phyloP scores from a whole-genome alignment of 768 basidiomycete species.

The Asterophora lycoperdoides region DNA sequence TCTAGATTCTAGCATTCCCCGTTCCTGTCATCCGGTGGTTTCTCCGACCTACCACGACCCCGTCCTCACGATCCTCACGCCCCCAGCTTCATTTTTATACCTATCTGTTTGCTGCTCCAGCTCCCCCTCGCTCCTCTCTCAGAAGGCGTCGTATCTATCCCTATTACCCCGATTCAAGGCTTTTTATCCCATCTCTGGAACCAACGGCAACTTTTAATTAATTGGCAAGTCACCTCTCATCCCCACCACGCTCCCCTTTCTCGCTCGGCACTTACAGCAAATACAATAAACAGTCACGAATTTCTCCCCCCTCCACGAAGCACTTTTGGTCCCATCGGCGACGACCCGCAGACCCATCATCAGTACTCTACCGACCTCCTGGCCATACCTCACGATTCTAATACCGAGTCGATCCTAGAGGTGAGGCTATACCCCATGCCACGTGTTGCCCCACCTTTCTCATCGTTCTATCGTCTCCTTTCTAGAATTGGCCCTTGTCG shows the following conservation, averaged over 20 bases:
- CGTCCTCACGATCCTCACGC: slow-evolving; percentile 58
- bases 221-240: slow-evolving; percentile 32
- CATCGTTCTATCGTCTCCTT: slow-evolving; percentile 15
- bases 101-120: slow-evolving; percentile 31
- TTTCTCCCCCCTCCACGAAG: slow-evolving; percentile 40
- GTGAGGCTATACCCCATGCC: slow-evolving; percentile 30
- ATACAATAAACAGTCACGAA: slow-evolving; percentile 70
- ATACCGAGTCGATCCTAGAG: slow-evolving; percentile 41
- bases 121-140: slow-evolving; percentile 21
- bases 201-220: slow-evolving; percentile 34
- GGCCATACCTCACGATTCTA: slow-evolving; percentile 42
- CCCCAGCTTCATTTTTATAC: slow-evolving; percentile 48
- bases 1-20: slow-evolving; percentile 25
- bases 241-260: slow-evolving; percentile 18
- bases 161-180: slow-evolving; percentile 12
- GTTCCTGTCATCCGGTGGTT: slow-evolving; percentile 24
- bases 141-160: slow-evolving; percentile 24
- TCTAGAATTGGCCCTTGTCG: slow-evolving; percentile 47
- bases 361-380: slow-evolving; percentile 33
- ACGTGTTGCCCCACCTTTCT: slow-evolving; percentile 31
- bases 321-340: slow-evolving; percentile 33
- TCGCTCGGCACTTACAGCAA: slow-evolving; percentile 40
- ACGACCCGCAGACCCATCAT: slow-evolving; percentile 32
- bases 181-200: slow-evolving; percentile 26
- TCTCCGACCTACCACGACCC: slow-evolving; percentile 29